Percentiles rank a stretch among this genome's conserved stretches.
phyloP scores from a whole-genome alignment of 805 yeast genomes.

The Pichia gijzeniarum region DNA sequence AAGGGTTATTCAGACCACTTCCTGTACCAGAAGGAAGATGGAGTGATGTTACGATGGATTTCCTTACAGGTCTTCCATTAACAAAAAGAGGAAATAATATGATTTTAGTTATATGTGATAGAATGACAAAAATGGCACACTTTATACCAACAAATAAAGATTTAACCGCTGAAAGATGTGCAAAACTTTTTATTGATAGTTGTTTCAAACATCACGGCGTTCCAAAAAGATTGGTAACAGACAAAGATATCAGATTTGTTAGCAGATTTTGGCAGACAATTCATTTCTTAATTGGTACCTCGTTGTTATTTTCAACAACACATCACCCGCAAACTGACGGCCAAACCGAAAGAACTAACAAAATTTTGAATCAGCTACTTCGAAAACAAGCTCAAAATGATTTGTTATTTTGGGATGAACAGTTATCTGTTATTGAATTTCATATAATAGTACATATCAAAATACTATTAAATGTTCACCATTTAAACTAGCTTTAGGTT shows the following conservation, averaged over 20 bases:
- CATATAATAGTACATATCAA: too few species aligned
- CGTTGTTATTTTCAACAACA: constrained; percentile 2
- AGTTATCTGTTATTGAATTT: too few species aligned
- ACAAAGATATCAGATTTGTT: constrained; percentile 9
- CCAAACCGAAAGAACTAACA: constrained; percentile 1
- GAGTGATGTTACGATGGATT: constrained; percentile 4
- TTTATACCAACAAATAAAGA: neutral
- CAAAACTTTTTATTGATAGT: neutral
- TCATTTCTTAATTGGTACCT: neutral
- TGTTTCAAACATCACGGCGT: constrained; percentile 8
- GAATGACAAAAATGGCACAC: constrained; percentile 2
- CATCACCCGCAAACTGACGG: constrained; percentile 11
- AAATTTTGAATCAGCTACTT: too few species aligned
- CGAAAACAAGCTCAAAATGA: too few species aligned
- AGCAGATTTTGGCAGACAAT: constrained; percentile 9
- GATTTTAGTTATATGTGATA: constrained; percentile 1
- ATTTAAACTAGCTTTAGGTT: too few species aligned
- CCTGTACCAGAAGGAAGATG: constrained; percentile 2
- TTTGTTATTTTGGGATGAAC: too few species aligned
- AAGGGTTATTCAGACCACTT: constrained; percentile 2
- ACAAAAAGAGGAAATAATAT: constrained; percentile 1
- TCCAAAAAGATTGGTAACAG: constrained; percentile 1
- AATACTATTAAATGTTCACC: too few species aligned
- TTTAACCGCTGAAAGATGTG: neutral
- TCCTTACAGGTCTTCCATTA: neutral